Percentiles rank a stretch among this genome's conserved stretches.
These are phyloP conservation scores for Pyracantha coccinea DNA, from an alignment of 331 rosid species.

Conservation along the genomic window DNA sequence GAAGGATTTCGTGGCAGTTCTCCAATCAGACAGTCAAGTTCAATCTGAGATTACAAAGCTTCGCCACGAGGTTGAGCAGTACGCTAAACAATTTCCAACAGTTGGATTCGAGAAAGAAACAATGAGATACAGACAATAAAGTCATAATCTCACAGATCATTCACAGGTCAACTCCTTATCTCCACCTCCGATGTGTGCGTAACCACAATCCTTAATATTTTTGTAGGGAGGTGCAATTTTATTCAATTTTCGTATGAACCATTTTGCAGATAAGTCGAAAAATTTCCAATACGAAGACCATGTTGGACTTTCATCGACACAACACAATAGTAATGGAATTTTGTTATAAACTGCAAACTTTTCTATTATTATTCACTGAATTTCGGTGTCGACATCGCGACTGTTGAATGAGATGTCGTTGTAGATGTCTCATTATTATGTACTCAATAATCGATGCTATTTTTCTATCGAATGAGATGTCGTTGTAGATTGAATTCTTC, in stretches of 20 bases:
- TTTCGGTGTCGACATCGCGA: neutral
- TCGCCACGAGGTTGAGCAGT: conserved; percentile 60
- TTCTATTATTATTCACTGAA: neutral
- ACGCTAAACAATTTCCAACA: conserved; percentile 77
- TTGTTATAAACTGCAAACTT: neutral
- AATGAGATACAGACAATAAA: conserved; percentile 63
- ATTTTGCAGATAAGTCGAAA: neutral
- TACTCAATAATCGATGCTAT: neutral
- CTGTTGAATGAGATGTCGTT: neutral
- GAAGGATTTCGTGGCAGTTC: conserved; percentile 65
- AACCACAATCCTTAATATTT: neutral
- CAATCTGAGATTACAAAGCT: conserved; percentile 62
- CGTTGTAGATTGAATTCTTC: no score
- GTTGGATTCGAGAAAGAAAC: conserved; percentile 67
- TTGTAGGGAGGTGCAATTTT: neutral
- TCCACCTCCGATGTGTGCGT: neutral
- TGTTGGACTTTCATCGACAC: neutral
- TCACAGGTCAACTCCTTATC: conserved; percentile 1
- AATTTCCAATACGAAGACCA: neutral
- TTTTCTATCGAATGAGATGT: neutral
- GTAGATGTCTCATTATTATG: no score
- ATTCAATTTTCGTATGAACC: neutral
- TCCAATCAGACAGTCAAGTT: conserved; percentile 51
- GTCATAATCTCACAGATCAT: neutral
- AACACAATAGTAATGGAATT: neutral